phyloP scores from a whole-genome alignment of 2,329 filamentous ascomycete genomes.

The Pseudocercospora fuligena region DNA sequence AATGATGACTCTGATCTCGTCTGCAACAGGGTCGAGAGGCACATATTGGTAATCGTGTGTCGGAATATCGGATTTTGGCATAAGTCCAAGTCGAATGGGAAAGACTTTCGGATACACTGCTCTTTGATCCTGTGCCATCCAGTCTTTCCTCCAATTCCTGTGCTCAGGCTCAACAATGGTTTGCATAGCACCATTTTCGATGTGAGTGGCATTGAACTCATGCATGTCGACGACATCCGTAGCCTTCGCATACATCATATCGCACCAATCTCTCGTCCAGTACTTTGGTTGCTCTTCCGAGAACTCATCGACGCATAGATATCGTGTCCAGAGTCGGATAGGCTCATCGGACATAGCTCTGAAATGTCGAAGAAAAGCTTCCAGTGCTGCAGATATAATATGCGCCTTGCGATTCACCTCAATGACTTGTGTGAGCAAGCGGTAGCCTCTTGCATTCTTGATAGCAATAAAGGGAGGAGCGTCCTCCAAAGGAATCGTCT shows the following conservation, averaged over 20 bases:
- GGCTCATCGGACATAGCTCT: conserved; percentile 1
- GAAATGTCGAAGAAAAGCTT: conserved; percentile 16
- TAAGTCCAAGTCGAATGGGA: conserved; percentile 7
- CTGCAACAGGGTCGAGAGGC: conserved; percentile 11
- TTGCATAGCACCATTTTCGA: conserved; percentile 13
- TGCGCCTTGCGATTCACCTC: conserved; percentile 14
- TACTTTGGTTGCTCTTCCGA: conserved; percentile 8
- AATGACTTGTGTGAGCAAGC: conserved; percentile 8
- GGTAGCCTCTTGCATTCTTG: conserved; percentile 18
- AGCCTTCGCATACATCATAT: conserved; percentile 19
- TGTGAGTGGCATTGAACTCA: conserved; percentile 14
- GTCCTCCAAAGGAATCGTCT: not conserved
- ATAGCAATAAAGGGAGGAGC: conserved; percentile 13
- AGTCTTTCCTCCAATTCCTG: conserved; percentile 15
- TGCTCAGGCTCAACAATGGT: conserved; percentile 7
- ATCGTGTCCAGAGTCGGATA: conserved; percentile 15
- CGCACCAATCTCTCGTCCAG: conserved; percentile 19
- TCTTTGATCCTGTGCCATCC: conserved; percentile 9
- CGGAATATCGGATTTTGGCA: conserved; percentile 2
- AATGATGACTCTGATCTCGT: conserved; percentile 12
- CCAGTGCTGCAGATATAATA: conserved; percentile 11
- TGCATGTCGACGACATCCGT: conserved; percentile 20
- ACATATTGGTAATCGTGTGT: conserved; percentile 7
- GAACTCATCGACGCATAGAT: conserved; percentile 16
- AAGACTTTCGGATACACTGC: conserved; percentile 13